These are phyloP conservation scores for Pseudonitzschia multiseries DNA, from an alignment of 108 stramenopile genomes.

Conservation along the genomic window DNA sequence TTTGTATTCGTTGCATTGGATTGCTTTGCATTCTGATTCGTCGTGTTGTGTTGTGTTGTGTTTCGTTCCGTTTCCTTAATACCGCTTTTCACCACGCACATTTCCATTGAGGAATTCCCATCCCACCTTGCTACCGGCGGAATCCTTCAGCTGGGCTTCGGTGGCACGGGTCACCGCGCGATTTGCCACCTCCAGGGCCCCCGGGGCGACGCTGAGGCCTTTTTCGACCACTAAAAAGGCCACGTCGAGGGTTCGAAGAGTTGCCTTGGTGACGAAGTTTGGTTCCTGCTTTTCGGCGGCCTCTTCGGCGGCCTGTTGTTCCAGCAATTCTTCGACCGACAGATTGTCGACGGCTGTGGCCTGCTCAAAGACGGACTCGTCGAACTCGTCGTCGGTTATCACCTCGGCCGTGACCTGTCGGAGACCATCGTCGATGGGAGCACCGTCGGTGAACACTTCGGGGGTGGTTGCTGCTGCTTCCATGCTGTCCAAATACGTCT, in stretches of 20 bases:
- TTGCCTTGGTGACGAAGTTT: slow-evolving; percentile 36
- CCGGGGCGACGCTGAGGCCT: slow-evolving; percentile 39
- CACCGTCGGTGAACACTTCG: slow-evolving; percentile 8
- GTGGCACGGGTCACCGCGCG: slow-evolving; percentile 27
- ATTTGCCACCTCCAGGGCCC: slow-evolving; percentile 26
- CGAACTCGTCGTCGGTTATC: slow-evolving; percentile 64
- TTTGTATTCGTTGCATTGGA: not conserved
- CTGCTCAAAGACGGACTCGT: slow-evolving; percentile 50
- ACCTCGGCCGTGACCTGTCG: slow-evolving; percentile 53
- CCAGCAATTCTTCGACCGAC: not conserved
- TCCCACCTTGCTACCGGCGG: slow-evolving; percentile 28
- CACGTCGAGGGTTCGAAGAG: slow-evolving; percentile 61
- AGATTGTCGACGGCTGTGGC: slow-evolving; percentile 43
- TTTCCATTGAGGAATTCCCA: slow-evolving; percentile 46
- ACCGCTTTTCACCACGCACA: slow-evolving; percentile 19
- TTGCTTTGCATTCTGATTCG: too few relatives aligned
- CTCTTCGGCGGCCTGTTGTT: slow-evolving; percentile 21
- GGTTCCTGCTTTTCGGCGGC: slow-evolving; percentile 37
- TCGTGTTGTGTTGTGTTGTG: not conserved
- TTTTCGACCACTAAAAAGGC: slow-evolving; percentile 73
- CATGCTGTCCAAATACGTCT: slow-evolving; percentile 2
- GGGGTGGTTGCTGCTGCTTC: not conserved
- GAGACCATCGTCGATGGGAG: slow-evolving; percentile 14
- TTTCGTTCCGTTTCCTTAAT: slow-evolving; percentile 2
- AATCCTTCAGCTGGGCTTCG: slow-evolving; percentile 43